These are phyloP conservation scores for Paramyrothecium roridum DNA, from an alignment of 2,329 filamentous ascomycete genomes.

Conservation along the genomic window DNA sequence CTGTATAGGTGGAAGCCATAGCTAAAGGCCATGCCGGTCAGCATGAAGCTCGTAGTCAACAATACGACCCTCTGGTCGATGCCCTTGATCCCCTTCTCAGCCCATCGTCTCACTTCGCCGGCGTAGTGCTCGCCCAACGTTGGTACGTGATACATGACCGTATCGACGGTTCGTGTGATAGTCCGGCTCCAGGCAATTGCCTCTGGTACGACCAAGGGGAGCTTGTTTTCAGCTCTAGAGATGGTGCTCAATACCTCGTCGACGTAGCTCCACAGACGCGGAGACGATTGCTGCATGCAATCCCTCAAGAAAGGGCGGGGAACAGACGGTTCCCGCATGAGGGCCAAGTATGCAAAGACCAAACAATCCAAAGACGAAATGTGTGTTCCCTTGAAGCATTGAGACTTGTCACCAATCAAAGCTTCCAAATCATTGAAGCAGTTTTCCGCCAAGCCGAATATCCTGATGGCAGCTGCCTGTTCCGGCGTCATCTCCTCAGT, in stretches of 20 bases:
- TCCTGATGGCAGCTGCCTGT: slow-evolving; percentile 69
- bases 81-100: slow-evolving; percentile 26
- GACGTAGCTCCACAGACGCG: slow-evolving; percentile 27
- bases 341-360: slow-evolving; percentile 72
- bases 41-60: slow-evolving; percentile 27
- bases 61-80: slow-evolving; percentile 28
- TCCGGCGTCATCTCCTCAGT: slow-evolving; percentile 64
- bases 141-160: slow-evolving; percentile 30
- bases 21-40: slow-evolving; percentile 33
- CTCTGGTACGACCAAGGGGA: slow-evolving; percentile 22
- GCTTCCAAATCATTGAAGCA: slow-evolving; percentile 70
- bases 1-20: slow-evolving; percentile 38
- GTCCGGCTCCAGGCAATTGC: slow-evolving; percentile 17
- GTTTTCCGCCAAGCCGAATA: slow-evolving; percentile 69
- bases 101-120: slow-evolving; percentile 31
- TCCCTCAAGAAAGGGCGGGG: slow-evolving; percentile 39
- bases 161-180: slow-evolving; percentile 28
- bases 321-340: slow-evolving; percentile 58
- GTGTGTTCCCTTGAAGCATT: slow-evolving; percentile 23
- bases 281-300: slow-evolving; percentile 31
- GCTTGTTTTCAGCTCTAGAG: slow-evolving; percentile 12
- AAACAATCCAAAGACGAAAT: slow-evolving; percentile 66
- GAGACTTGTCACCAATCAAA: slow-evolving; percentile 33
- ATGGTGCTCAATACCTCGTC: slow-evolving; percentile 21
- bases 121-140: slow-evolving; percentile 31